phyloP scores from a whole-genome alignment of 169 alveolate species.

The Plasmodium knowlesi region DNA sequence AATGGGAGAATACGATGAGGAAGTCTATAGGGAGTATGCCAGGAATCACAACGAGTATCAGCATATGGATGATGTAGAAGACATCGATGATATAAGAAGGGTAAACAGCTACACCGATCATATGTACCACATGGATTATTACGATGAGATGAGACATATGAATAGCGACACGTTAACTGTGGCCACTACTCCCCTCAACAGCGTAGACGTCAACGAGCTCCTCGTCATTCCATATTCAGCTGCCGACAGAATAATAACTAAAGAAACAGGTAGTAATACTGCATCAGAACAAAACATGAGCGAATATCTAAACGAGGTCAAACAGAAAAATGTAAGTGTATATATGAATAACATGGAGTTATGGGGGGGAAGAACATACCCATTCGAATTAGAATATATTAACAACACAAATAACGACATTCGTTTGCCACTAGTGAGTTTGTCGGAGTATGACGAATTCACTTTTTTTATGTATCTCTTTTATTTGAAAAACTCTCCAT shows the following conservation, averaged over 20 bases:
- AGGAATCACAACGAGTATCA: neutral
- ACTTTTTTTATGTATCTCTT: slow-evolving; percentile 70
- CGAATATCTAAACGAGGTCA: slow-evolving; percentile 48
- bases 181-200: neutral
- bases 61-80: neutral
- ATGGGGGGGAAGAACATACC: slow-evolving; percentile 53
- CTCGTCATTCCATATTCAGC: slow-evolving; percentile 57
- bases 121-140: slow-evolving; percentile 26
- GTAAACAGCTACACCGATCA: neutral
- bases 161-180: neutral
- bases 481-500: slow-evolving; percentile 46
- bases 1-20: slow-evolving; percentile 22
- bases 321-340: slow-evolving; percentile 26
- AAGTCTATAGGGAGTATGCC: slow-evolving; percentile 10
- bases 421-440: slow-evolving; percentile 33
- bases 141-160: neutral
- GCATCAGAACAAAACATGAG: slow-evolving; percentile 5
- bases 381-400: slow-evolving; percentile 65
- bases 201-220: slow-evolving; percentile 48
- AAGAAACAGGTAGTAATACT: slow-evolving; percentile 16
- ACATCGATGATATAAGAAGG: neutral
- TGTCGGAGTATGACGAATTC: slow-evolving; percentile 61
- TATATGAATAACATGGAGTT: slow-evolving; percentile 66
- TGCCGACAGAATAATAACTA: slow-evolving; percentile 12
- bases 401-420: slow-evolving; percentile 38